Evolutionary conservation across 768 basidiomycete genomes (phyloP), one percentile per base, ranked within the genome.

Genomic region (Rhodocollybia butyracea): DNA sequence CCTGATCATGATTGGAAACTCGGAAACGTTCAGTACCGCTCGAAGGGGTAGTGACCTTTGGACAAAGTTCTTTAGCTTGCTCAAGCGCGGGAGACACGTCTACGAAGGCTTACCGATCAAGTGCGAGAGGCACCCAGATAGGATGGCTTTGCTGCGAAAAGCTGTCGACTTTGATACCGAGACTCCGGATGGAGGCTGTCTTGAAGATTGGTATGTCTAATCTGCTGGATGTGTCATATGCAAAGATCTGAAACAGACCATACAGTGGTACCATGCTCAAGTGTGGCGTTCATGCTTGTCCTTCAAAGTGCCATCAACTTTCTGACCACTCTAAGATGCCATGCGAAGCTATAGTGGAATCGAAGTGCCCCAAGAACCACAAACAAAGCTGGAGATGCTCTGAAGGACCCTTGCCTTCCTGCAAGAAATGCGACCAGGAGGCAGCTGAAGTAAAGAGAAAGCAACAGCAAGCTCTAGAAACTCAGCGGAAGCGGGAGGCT

Each of bases 161-260:
- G 73, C 80, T 0, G 68, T 60, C 1, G 77, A 85, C 8, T 89
- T 88, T 45, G 77, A 83, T 12, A 56, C 54, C 12, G 52, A 74
- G 22, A 75, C 75, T 57, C 86, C 85, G 0, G 84, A 85, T 50
- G 86, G 87, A 6, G 87, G 87, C 2, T 89, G 87, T 57, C 65
- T 57, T 2, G 72, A 77, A 56, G 76, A 79, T 39, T 89, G 87
- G 87, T 86, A 69, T 40, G 74, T 63, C 10, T 24, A 34, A 21
- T 26, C 32, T 46, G 29, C 10, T n/a, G n/a, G n/a, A 8, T 10
- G 11, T 22, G 10, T 12, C 30, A 11, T 19, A 10, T 21, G 55
- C 43, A 32, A 31, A 19, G 15, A 32, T 54, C 15, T n/a, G 19
- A 40, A 48, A n/a, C 39, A 41, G 26, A 21, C 30, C 34, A 55